Conservation (phyloP, 2,329 filamentous ascomycete genomes). For the Chaetomium strumarium region DNA sequence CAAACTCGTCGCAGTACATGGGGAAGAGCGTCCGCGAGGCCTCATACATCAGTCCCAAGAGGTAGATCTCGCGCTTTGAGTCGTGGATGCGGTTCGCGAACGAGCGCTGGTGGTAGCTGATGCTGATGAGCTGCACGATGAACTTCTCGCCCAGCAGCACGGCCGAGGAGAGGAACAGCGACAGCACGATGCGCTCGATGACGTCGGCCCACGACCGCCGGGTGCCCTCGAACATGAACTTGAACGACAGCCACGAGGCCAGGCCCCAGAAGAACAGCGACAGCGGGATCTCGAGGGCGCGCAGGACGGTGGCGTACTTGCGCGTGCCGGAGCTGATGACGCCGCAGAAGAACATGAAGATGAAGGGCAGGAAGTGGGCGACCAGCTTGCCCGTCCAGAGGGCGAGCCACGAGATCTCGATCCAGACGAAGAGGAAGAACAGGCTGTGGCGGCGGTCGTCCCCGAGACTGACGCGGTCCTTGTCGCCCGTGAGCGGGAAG, state of each 20-base stretch:
- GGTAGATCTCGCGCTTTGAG: conserved; percentile 78
- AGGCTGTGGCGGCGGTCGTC: conserved; percentile 35
- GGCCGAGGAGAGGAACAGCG: conserved; percentile 60
- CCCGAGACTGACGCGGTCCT: conserved; percentile 34
- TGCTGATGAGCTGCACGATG: conserved; percentile 75
- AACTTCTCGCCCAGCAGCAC: conserved; percentile 72
- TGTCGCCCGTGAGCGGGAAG: conserved; percentile 37
- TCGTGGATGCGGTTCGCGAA: conserved; percentile 79
- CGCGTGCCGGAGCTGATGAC: conserved; percentile 64
- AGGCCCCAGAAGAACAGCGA: conserved; percentile 66
- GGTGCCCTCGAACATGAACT: conserved; percentile 42
- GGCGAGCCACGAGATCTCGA: conserved; percentile 61
- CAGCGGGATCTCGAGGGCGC: conserved; percentile 58
- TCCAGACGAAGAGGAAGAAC: conserved; percentile 61
- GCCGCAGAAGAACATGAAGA: conserved; percentile 65
- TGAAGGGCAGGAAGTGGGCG: conserved; percentile 51
- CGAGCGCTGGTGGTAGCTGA: conserved; percentile 79
- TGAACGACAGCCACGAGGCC: conserved; percentile 57
- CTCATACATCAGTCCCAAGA: conserved; percentile 82
- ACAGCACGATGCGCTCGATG: conserved; percentile 60
- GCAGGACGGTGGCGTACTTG: conserved; percentile 63
- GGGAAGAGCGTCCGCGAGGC: conserved; percentile 85
- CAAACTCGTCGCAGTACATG: conserved; percentile 84
- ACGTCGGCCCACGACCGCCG: conserved; percentile 49
- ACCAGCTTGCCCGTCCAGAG: conserved; percentile 63